phyloP scores from a whole-genome alignment of 2,329 filamentous ascomycete genomes.

The Botrytis elliptica region DNA sequence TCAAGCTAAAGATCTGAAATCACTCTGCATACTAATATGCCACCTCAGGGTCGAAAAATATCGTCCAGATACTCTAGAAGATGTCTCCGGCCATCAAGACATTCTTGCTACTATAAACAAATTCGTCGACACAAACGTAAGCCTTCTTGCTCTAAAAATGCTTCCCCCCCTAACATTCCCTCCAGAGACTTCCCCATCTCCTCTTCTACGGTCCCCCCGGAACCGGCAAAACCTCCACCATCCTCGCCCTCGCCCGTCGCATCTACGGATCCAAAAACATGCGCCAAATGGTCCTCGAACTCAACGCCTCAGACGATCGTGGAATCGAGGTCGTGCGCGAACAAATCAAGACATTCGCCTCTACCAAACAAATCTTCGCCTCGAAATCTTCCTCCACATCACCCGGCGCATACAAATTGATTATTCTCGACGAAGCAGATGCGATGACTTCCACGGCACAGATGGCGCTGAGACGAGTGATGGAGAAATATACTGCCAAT shows the following conservation, averaged over 20 bases:
- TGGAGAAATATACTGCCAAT: slow-evolving; percentile 99
- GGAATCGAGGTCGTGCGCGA: slow-evolving; percentile 97
- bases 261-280: slow-evolving; percentile 93
- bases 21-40: slow-evolving; percentile 23
- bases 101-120: slow-evolving; percentile 97
- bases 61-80: slow-evolving; percentile 79
- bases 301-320: slow-evolving; percentile 95
- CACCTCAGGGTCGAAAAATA: slow-evolving; percentile 87
- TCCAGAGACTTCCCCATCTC: slow-evolving; percentile 80
- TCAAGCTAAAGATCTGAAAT: too few relatives aligned
- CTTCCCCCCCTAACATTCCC: slow-evolving; percentile 13
- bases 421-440: slow-evolving; percentile 97
- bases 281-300: slow-evolving; percentile 96
- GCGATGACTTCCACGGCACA: slow-evolving; percentile 99
- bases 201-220: slow-evolving; percentile 95
- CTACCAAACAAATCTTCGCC: slow-evolving; percentile 93
- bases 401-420: slow-evolving; percentile 85
- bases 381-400: slow-evolving; percentile 52
- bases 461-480: slow-evolving; percentile 94
- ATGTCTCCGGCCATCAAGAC: slow-evolving; percentile 95
- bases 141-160: slow-evolving; percentile 21
- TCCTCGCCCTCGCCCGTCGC: slow-evolving; percentile 84
- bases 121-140: slow-evolving; percentile 86
- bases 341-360: slow-evolving; percentile 99
- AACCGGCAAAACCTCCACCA: slow-evolving; percentile 96